Evolutionary conservation across 164 flowering plant species (phyloP).

Genomic region (Chimonanthus salicifolius): DNA sequence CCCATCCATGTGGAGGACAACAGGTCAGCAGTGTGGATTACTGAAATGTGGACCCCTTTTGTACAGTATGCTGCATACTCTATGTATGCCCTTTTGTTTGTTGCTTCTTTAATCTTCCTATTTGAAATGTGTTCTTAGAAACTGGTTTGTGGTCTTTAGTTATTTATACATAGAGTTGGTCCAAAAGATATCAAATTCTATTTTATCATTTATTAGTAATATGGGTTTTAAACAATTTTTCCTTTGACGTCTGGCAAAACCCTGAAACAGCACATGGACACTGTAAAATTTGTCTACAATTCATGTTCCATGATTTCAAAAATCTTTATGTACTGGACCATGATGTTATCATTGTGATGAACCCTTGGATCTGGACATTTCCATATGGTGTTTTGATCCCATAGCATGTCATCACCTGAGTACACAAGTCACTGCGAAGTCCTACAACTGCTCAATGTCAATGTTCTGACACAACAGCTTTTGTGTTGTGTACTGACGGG

Average conservation of each 20-base stretch:
- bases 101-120: neutral
- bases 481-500: too few species aligned
- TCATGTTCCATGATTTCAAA: too few species aligned
- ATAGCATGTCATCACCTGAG: neutral
- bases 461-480: neutral
- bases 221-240: neutral
- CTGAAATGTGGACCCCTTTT: neutral
- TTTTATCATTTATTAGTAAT: too few species aligned
- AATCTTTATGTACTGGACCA: neutral
- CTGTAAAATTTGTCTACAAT: neutral
- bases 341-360: neutral
- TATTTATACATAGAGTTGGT: neutral
- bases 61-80: neutral
- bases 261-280: neutral
- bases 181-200: neutral
- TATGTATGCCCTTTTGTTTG: neutral
- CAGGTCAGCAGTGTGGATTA: neutral
- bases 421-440: too few species aligned
- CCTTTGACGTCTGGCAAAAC: neutral
- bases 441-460: too few species aligned
- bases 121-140: too few species aligned
- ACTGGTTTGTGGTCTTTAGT: too few species aligned
- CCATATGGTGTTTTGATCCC: neutral
- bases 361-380: neutral
- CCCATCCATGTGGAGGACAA: neutral